A percentile compares a stretch with the other conserved stretches of the same genome.
Evolutionary conservation across 305 asterid genomes (phyloP).

Genomic region (Fraxinus paxiana): DNA sequence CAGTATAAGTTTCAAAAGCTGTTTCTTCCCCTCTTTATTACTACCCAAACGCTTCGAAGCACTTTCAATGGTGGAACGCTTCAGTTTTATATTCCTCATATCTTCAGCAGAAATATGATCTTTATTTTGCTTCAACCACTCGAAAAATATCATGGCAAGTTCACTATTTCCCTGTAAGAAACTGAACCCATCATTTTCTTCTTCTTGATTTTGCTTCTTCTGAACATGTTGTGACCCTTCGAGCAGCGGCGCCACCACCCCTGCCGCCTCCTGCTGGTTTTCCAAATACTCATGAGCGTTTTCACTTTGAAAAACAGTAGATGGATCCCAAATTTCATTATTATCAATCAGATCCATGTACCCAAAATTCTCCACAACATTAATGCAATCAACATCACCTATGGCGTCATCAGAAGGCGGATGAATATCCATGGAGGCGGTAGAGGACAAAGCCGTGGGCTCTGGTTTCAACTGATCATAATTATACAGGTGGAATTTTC

Average conservation of each 20-base stretch:
- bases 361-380: constrained; percentile 58
- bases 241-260: neutral
- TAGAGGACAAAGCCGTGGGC: constrained; percentile 36
- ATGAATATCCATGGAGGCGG: constrained; percentile 44
- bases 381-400: constrained; percentile 43
- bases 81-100: constrained; percentile 74
- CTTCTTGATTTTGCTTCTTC: constrained; percentile 6
- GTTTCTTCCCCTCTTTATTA: constrained; percentile 67
- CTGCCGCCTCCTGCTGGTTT: constrained; percentile 13
- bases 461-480: neutral
- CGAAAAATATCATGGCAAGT: constrained; percentile 64
- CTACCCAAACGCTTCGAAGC: constrained; percentile 75
- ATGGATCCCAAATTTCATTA: constrained; percentile 69
- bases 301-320: constrained; percentile 50
- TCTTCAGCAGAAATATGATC: constrained; percentile 79
- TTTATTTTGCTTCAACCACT: constrained; percentile 82
- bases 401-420: constrained; percentile 33
- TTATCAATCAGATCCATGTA: constrained; percentile 70
- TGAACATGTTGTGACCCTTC: neutral
- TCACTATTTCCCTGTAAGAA: constrained; percentile 58
- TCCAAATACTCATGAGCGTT: constrained; percentile 29
- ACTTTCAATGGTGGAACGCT: constrained; percentile 71
- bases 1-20: constrained; percentile 67
- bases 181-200: constrained; percentile 25
- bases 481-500: neutral